Conservation (phyloP, 2,329 filamentous ascomycete species). For the Penicillium polonicum region DNA sequence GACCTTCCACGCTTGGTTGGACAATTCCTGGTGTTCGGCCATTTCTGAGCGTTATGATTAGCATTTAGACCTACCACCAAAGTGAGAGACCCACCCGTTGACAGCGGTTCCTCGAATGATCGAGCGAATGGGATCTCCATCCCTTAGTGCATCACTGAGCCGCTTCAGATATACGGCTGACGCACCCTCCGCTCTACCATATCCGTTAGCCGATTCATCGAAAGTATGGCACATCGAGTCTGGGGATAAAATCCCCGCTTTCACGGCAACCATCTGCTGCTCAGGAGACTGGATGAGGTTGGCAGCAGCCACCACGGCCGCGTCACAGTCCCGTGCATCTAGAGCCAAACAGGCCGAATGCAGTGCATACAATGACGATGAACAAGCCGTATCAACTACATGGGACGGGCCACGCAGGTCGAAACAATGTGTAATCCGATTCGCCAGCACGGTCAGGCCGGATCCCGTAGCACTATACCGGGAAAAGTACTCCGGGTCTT, state of each 20-base stretch:
- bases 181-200: slow-evolving; percentile 23
- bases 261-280: neutral
- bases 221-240: slow-evolving; percentile 12
- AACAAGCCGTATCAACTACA: slow-evolving; percentile 8
- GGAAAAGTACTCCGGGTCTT: neutral
- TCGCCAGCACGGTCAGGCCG: neutral
- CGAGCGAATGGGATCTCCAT: slow-evolving; percentile 21
- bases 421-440: slow-evolving; percentile 2
- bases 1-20: neutral
- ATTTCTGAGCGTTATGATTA: neutral
- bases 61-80: neutral
- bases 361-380: neutral
- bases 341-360: slow-evolving; percentile 1
- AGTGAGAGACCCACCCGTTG: neutral
- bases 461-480: neutral
- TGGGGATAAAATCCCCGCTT: slow-evolving; percentile 6
- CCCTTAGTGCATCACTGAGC: slow-evolving; percentile 14
- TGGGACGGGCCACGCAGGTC: slow-evolving; percentile 1
- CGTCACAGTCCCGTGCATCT: neutral
- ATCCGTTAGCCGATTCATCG: slow-evolving; percentile 18
- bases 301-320: slow-evolving; percentile 1
- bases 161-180: slow-evolving; percentile 21
- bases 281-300: neutral
- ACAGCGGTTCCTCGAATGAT: slow-evolving; percentile 18
- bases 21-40: neutral